Base-by-base conservation (phyloP, 495 filamentous ascomycete species). In the Chaetomium cochliodes region DNA sequence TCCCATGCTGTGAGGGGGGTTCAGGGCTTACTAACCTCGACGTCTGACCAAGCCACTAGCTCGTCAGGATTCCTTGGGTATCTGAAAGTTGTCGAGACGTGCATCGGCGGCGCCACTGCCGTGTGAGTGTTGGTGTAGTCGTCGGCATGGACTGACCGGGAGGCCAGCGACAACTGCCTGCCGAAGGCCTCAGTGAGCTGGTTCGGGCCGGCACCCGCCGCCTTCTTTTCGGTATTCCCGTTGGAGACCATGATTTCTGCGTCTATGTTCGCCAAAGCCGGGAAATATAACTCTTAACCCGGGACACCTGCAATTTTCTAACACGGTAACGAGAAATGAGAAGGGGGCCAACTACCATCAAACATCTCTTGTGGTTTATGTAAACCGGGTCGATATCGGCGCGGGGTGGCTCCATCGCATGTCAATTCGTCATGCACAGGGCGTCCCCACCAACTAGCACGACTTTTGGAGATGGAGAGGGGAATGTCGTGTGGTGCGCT, bases 21-120 rank as follows among this genome's bases (percentile, higher is more conserved):
- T 11, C 15, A 11, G 47, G 47, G 15, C 26, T 23, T 33, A 59
- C 77, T 66, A 59, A 85, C 83, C 66, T 81, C 79, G 41, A 74
- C 46, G 42, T 81, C 79, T 4, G 51, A 70, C 73, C 73, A 77
- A 15, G 84, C 80, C 44, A 78, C 66, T 52, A 96, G 81, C 2
- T 84, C 69, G 9, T 86, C 79, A 2, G 91, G 91, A 71, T 93
- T 80, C 15, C 78, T 70, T 30, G 85, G 78, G 73, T 97, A 98
- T 62, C 92, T 87, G 77, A 90, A 97, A 18, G 90, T 97, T 16
- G 93, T 96, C 51, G 91, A 88, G 67, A 93, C 82, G 74, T 96
- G 93, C 67, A 97, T 81, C 1, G 92, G 83, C 58, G 93, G 92
- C 41, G 92, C 90, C 49, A 97, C 90, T 71, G 92, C 91, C 49